Conservation (phyloP, 768 basidiomycete genomes). For the Ephemerocybe angulata region DNA sequence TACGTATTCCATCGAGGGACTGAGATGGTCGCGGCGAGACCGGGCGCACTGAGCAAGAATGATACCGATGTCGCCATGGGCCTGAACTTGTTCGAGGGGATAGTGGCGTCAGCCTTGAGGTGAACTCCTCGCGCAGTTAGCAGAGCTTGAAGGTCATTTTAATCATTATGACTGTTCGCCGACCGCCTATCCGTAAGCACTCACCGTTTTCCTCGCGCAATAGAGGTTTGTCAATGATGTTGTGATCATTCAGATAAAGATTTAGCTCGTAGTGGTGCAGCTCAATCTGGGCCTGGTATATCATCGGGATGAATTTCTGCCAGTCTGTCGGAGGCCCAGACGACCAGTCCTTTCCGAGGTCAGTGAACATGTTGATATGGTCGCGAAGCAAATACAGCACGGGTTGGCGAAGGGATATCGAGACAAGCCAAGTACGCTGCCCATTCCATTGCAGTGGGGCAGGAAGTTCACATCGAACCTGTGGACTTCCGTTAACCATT, state of each 20-base stretch:
- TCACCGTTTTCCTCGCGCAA: conserved; percentile 81
- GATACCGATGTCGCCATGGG: conserved; percentile 65
- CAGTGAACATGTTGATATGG: conserved; percentile 91
- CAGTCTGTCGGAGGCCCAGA: conserved; percentile 79
- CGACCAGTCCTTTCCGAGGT: conserved; percentile 90
- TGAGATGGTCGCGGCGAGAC: conserved; percentile 55
- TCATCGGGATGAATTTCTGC: conserved; percentile 77
- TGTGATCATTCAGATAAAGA: conserved; percentile 90
- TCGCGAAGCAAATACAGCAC: conserved; percentile 80
- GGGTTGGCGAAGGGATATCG: conserved; percentile 69
- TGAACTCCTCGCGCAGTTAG: conserved; percentile 60
- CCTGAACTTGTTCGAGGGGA: conserved; percentile 70
- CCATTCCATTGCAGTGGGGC: conserved; percentile 81
- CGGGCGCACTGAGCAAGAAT: conserved; percentile 59
- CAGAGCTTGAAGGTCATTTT: conserved; percentile 51
- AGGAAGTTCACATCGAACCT: conserved; percentile 75
- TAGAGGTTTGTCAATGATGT: conserved; percentile 89
- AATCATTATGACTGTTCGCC: too few species aligned
- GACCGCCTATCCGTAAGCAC: too few species aligned
- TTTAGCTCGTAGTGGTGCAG: conserved; percentile 76
- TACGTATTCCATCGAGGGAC: conserved; percentile 91
- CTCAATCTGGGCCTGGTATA: conserved; percentile 68
- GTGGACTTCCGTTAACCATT: not conserved
- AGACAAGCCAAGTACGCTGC: conserved; percentile 73
- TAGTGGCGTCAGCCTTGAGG: conserved; percentile 46